phyloP scores from a whole-genome alignment of 2,329 filamentous ascomycete genomes.

The Microsporum ferrugineum region DNA sequence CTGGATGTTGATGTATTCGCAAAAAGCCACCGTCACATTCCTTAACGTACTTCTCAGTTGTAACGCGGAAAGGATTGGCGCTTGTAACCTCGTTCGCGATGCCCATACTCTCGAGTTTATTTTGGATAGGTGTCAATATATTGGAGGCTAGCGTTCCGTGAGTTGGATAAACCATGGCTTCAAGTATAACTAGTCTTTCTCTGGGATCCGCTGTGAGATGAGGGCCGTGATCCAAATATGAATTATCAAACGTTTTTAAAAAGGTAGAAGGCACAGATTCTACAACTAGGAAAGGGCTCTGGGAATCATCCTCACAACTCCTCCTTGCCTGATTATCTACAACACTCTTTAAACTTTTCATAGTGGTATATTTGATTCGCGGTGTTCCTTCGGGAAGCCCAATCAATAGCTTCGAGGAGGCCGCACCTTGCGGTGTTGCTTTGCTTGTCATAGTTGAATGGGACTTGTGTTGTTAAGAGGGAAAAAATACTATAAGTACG shows the following conservation, averaged over 20 bases:
- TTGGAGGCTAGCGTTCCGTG: background rate
- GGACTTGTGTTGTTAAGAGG: background rate
- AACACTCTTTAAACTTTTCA: background rate
- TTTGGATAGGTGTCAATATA: background rate
- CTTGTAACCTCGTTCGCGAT: background rate
- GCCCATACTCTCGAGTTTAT: background rate
- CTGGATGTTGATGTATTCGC: too few species aligned
- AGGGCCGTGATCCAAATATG: background rate
- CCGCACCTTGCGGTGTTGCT: background rate
- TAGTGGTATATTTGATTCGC: background rate
- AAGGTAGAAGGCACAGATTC: background rate
- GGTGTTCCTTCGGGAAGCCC: constrained; percentile 4
- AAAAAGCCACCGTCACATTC: background rate
- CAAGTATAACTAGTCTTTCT: background rate
- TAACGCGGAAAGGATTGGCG: too few species aligned
- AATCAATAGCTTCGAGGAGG: background rate
- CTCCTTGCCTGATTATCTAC: background rate
- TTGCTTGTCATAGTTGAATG: background rate
- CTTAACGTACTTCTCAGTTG: background rate
- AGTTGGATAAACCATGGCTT: background rate
- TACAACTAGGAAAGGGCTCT: constrained; percentile 4
- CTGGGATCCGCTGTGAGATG: background rate
- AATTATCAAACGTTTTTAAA: background rate
- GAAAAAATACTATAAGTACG: background rate
- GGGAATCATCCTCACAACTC: background rate